A percentile compares a stretch with the other conserved stretches of the same genome.
Conservation (phyloP, 768 basidiomycete genomes). For the Leccinellum luteum region DNA sequence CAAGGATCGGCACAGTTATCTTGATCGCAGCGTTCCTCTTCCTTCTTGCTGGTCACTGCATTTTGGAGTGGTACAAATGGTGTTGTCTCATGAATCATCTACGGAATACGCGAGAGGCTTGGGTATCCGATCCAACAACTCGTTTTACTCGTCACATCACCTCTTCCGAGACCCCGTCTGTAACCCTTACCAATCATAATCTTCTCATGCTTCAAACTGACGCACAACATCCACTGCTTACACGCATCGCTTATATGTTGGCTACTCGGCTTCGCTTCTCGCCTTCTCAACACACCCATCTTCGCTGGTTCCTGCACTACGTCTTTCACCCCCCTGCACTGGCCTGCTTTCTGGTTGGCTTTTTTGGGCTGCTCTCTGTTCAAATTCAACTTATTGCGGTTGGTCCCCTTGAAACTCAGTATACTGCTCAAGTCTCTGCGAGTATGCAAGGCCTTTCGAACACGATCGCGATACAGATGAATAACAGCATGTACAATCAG, state of each 20-base stretch:
- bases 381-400: slow-evolving; percentile 84
- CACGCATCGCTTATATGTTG: slow-evolving; percentile 57
- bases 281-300: slow-evolving; percentile 60
- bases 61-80: slow-evolving; percentile 91
- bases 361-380: slow-evolving; percentile 84
- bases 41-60: slow-evolving; percentile 68
- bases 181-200: slow-evolving; percentile 72
- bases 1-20: slow-evolving; percentile 76
- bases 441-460: slow-evolving; percentile 65
- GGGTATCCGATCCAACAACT: slow-evolving; percentile 70
- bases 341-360: slow-evolving; percentile 88
- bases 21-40: slow-evolving; percentile 69
- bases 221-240: slow-evolving; percentile 70
- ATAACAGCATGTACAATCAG: slow-evolving; percentile 79
- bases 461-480: slow-evolving; percentile 73
- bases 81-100: slow-evolving; percentile 63
- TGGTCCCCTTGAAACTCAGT: slow-evolving; percentile 67
- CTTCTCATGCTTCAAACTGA: slow-evolving; percentile 71
- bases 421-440: slow-evolving; percentile 56
- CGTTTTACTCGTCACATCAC: slow-evolving; percentile 43
- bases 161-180: slow-evolving; percentile 40
- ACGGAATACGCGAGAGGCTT: slow-evolving; percentile 70
- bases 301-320: slow-evolving; percentile 90
- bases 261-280: slow-evolving; percentile 51
- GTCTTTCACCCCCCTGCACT: slow-evolving; percentile 89